Evolutionary conservation across 129 eudicot species (phyloP).

Genomic region (Solidago caesia): DNA sequence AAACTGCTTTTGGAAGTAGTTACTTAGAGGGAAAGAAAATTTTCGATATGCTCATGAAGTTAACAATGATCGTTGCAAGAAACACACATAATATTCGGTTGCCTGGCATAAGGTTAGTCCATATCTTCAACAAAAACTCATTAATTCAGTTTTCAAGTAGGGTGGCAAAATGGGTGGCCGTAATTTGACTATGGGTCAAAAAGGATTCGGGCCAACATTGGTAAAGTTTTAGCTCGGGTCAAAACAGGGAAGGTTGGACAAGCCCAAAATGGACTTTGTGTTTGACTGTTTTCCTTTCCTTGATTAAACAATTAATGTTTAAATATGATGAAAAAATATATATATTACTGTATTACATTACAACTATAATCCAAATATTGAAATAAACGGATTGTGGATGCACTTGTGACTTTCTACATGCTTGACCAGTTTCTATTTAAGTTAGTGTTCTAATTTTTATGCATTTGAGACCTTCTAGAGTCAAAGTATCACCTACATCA

Average conservation of each 20-base stretch:
- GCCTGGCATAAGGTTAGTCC: slow-evolving; percentile 51
- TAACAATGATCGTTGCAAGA: slow-evolving; percentile 44
- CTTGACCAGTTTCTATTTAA: not conserved
- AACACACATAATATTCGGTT: slow-evolving; percentile 45
- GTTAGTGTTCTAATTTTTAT: not conserved
- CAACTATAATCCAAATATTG: not conserved
- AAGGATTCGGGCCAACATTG: not conserved
- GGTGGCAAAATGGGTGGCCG: not conserved
- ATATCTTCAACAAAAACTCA: not conserved
- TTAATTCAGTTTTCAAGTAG: not conserved
- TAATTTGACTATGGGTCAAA: not conserved
- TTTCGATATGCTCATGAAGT: slow-evolving; percentile 58
- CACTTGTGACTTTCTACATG: not conserved
- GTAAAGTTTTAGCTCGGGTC: not conserved
- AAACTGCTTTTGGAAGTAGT: slow-evolving; percentile 76
- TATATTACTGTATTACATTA: no score
- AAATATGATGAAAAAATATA: no score
- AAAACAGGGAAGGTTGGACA: not conserved
- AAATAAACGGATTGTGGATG: not conserved
- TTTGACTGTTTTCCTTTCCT: not conserved
- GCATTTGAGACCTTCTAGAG: no score
- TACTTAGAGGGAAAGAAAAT: slow-evolving; percentile 65
- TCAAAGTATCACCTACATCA: not conserved
- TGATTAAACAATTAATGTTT: not conserved
- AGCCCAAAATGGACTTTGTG: not conserved